Conservation (phyloP, 2,329 filamentous ascomycete genomes). For the Fusarium sarcochroum region DNA sequence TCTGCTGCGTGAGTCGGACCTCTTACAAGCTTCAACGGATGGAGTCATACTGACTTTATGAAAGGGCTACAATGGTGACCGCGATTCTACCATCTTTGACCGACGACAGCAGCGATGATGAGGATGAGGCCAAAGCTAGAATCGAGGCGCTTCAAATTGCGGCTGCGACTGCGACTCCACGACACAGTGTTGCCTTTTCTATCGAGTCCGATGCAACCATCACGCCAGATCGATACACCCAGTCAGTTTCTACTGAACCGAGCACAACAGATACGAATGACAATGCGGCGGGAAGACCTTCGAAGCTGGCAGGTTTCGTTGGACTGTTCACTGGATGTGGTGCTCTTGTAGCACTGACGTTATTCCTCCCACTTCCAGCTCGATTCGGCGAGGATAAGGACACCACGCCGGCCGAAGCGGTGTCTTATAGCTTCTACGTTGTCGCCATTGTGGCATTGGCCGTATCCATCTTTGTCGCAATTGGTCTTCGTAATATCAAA, state of each 20-base stretch:
- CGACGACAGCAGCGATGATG: constrained; percentile 59
- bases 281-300: constrained; percentile 61
- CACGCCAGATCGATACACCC: constrained; percentile 73
- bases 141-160: constrained; percentile 54
- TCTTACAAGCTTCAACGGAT: background rate
- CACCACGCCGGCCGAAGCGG: constrained; percentile 79
- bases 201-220: constrained; percentile 82
- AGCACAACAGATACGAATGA: constrained; percentile 43
- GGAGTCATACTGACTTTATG: constrained; percentile 25
- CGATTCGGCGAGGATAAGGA: constrained; percentile 79
- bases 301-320: constrained; percentile 85
- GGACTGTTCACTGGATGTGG: constrained; percentile 94
- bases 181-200: constrained; percentile 75
- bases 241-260: constrained; percentile 52
- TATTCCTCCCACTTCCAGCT: constrained; percentile 91
- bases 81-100: constrained; percentile 85
- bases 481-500: constrained; percentile 77
- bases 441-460: constrained; percentile 80
- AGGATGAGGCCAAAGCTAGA: constrained; percentile 44
- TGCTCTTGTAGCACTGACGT: constrained; percentile 82
- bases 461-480: constrained; percentile 81
- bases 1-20: constrained; percentile 78
- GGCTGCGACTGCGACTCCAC: constrained; percentile 55
- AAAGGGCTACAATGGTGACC: constrained; percentile 92
- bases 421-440: constrained; percentile 89